Percentiles rank a stretch among this genome's conserved stretches.
phyloP scores from a whole-genome alignment of 179 eudicot genomes.

The Dionaea muscipula region DNA sequence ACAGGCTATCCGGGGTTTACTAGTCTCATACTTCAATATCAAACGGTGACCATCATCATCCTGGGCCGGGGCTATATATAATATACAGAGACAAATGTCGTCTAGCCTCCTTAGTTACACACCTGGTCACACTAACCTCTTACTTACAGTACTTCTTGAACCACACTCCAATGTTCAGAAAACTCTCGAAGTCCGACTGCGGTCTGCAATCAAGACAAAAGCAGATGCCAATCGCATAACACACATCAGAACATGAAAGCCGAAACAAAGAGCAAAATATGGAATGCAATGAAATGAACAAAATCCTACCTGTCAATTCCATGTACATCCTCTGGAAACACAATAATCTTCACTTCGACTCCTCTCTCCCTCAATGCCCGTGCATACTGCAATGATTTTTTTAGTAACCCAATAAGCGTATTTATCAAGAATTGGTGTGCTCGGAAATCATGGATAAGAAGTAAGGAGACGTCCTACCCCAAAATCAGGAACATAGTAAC shows the following conservation, averaged over 20 bases:
- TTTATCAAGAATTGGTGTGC: too few species aligned
- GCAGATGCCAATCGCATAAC: not conserved
- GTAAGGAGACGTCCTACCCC: too few species aligned
- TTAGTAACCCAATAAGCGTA: too few species aligned
- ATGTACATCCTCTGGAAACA: constrained; percentile 74
- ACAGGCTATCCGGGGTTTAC: too few species aligned
- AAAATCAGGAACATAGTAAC: too few species aligned
- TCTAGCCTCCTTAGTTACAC: too few species aligned
- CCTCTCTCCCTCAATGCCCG: constrained; percentile 78
- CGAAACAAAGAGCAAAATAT: not conserved
- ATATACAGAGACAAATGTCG: too few species aligned
- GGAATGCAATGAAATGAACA: not conserved
- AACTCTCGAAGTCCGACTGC: constrained; percentile 81
- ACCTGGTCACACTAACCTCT: too few species aligned
- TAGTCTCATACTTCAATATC: too few species aligned
- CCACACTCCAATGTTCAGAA: constrained; percentile 79
- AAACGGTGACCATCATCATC: too few species aligned
- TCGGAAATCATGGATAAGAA: too few species aligned
- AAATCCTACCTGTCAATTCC: constrained; percentile 50
- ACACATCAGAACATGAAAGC: not conserved
- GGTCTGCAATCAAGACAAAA: constrained; percentile 50
- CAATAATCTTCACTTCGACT: constrained; percentile 49
- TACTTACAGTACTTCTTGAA: constrained; percentile 73
- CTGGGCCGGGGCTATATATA: too few species aligned
- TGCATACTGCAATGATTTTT: constrained; percentile 38